Evolutionary conservation across 2,329 filamentous ascomycete species (phyloP), one percentile per base, ranked within the genome.

Genomic region (Sarocladium kiliense): DNA sequence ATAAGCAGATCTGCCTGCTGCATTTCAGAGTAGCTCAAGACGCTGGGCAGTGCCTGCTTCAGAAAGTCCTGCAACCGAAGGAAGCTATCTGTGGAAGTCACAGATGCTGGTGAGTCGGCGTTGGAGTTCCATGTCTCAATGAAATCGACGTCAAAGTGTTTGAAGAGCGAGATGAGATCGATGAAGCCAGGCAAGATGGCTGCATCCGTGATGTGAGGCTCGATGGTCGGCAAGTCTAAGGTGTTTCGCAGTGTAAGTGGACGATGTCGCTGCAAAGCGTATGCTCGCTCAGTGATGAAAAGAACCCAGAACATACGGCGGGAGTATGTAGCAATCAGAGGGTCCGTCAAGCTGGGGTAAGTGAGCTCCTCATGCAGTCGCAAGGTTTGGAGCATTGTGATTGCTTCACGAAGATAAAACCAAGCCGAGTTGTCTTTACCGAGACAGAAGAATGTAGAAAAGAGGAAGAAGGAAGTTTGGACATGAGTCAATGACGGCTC

Each of bases 321-420:
- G 2, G 61, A 55, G 2, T 64, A 68, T 0, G 54, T 60, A 0
- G 59, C 58, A 1, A 59, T 21, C 0, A 53, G 1, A 0, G n/a
- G 26, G 7, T 65, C 60, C 2, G 44, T 47, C 2, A 54, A 2
- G 0, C 50, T 53, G 1, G 4, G 16, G 39, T 68, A 69, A 0
- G 64, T 64, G 1, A 16, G 7, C 27, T 69, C 66, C 44, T 69
- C 66, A 23, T 34, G 55, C 7, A 60, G 54, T 42, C 65, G 61
- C 7, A 66, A 57, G 57, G 66, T 56, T 61, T 78, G 65, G 47
- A 74, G 60, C 62, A 74, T 64, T 53, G 70, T 69, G 54, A 78
- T 76, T 21, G 73, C 73, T 59, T 82, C 78, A 6, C 78, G 70
- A 34, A 82, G 72, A 11, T 69, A 66, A 47, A 64, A 65, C 66